phyloP scores from a whole-genome alignment of 805 yeast species.

The Blastobotrys muscicola region DNA sequence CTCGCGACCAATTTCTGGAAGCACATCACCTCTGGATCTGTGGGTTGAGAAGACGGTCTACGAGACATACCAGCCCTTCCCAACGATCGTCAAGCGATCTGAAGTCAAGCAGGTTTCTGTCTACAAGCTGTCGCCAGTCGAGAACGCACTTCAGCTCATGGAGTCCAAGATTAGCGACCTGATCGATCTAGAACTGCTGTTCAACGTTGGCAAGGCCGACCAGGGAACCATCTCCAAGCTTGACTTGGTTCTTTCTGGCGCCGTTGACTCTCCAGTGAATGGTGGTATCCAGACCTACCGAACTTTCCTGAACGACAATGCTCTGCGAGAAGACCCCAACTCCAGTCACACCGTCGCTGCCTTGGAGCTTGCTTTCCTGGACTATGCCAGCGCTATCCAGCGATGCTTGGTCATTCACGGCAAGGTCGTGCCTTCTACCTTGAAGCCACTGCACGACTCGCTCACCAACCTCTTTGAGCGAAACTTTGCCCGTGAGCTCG shows the following conservation, averaged over 20 bases:
- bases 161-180: slow-evolving; percentile 63
- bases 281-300: slow-evolving; percentile 87
- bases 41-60: slow-evolving; percentile 87
- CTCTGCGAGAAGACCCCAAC: slow-evolving; percentile 13
- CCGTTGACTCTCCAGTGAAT: slow-evolving; percentile 86
- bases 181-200: slow-evolving; percentile 48
- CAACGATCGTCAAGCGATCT: slow-evolving; percentile 78
- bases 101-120: slow-evolving; percentile 46
- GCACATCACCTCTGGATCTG: slow-evolving; percentile 58
- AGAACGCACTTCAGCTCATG: slow-evolving; percentile 66
- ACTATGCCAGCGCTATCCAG: slow-evolving; percentile 54
- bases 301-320: slow-evolving; percentile 43
- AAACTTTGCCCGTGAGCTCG: slow-evolving; percentile 61
- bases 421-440: slow-evolving; percentile 43
- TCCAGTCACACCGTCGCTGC: slow-evolving; percentile 28
- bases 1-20: slow-evolving; percentile 63
- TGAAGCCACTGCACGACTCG: slow-evolving; percentile 58
- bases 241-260: slow-evolving; percentile 39
- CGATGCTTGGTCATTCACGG: slow-evolving; percentile 64
- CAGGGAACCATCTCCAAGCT: slow-evolving; percentile 15
- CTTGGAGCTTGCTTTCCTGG: slow-evolving; percentile 44
- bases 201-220: slow-evolving; percentile 31
- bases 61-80: slow-evolving; percentile 69
- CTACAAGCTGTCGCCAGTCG: slow-evolving; percentile 67
- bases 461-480: slow-evolving; percentile 52